Evolutionary conservation across 345 rosid genomes (phyloP).

Genomic region (Acer campestre): DNA sequence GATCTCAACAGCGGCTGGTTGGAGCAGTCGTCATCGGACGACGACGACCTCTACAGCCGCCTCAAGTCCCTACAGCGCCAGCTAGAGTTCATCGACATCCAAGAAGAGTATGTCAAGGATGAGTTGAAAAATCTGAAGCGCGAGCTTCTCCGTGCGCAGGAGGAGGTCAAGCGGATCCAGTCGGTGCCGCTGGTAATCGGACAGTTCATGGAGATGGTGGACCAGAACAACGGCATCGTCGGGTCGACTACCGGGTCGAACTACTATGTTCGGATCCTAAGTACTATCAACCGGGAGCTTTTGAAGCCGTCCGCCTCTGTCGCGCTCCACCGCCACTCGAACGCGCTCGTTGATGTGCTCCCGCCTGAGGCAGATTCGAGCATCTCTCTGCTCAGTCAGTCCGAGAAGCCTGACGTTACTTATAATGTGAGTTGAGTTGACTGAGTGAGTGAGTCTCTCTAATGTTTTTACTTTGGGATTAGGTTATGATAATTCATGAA

Average conservation of each 20-base stretch:
- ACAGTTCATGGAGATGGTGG: conserved; percentile 99
- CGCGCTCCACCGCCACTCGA: conserved; percentile 95
- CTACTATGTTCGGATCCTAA: conserved; percentile 88
- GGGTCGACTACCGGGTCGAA: conserved; percentile 99
- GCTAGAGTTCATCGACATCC: conserved; percentile 88
- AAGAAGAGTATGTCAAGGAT: conserved; percentile 95
- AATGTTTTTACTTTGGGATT: background rate
- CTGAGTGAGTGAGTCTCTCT: background rate
- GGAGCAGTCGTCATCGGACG: conserved; percentile 42
- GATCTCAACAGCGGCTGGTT: conserved; percentile 19
- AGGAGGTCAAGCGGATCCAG: conserved; percentile 96
- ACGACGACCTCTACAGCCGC: conserved; percentile 86
- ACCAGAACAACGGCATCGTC: conserved; percentile 96
- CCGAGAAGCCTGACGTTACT: conserved; percentile 97
- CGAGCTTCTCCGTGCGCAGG: conserved; percentile 90
- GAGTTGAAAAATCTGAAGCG: conserved; percentile 95
- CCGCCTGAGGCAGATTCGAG: conserved; percentile 99
- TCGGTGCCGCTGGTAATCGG: conserved; percentile 96
- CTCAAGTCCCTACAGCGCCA: conserved; percentile 80
- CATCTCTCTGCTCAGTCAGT: conserved; percentile 92
- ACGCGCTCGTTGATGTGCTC: conserved; percentile 93
- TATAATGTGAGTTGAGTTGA: conserved; percentile 67
- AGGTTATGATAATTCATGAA: too few species aligned
- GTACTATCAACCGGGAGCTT: conserved; percentile 90
- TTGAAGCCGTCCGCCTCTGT: conserved; percentile 98